Evolutionary conservation across 2,329 filamentous ascomycete species (phyloP), one percentile per base, ranked within the genome.

Genomic region (Aciculosporium take): DNA sequence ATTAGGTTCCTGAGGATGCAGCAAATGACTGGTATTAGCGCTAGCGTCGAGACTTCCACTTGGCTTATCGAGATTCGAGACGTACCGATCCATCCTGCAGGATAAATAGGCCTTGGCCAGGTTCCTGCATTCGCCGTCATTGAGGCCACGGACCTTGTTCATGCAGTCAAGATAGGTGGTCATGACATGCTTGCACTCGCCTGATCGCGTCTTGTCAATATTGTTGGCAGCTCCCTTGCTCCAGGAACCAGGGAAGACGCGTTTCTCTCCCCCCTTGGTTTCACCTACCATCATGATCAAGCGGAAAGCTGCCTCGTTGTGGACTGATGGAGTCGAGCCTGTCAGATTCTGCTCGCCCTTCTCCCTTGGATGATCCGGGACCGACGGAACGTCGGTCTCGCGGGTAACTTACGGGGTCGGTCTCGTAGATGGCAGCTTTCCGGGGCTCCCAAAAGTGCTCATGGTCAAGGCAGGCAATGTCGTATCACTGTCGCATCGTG

Each of bases 21-120:
- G 17, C 24, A 18, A 24, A 20, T 18, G 13, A 9, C 24, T 23
- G 20, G 12, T 12, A n/a, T 41, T 23, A 37, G 39, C 24, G 5
- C 12, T 18, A 5, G 5, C 12, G 1, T 18, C n/a, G 17, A 21
- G 25, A 31, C 18, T 27, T 23, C 2, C 5, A n/a, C 3, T 25
- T n/a, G 13, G 17, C 24, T 9, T 3, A 23, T n/a, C n/a, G 17
- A 30, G 8, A 5, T 12, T 17, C 18, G 4, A 32, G 15, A 40
- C 79, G 57, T 67, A 94, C 87, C 80, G 77, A 52, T 96, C 89
- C 91, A 98, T 98, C 37, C 91, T 78, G 62, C 91, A 98, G 38
- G 76, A 68, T 41, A 98, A 68, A 60, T 98, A 98, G 24, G 77
- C 73, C 65, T 95, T 96, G 45, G 88, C 88, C 41, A 95, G 64